A percentile compares a stretch with the other conserved stretches of the same genome.
Conservation (phyloP, 148 eudicot genomes). For the Simmondsia chinensis region DNA sequence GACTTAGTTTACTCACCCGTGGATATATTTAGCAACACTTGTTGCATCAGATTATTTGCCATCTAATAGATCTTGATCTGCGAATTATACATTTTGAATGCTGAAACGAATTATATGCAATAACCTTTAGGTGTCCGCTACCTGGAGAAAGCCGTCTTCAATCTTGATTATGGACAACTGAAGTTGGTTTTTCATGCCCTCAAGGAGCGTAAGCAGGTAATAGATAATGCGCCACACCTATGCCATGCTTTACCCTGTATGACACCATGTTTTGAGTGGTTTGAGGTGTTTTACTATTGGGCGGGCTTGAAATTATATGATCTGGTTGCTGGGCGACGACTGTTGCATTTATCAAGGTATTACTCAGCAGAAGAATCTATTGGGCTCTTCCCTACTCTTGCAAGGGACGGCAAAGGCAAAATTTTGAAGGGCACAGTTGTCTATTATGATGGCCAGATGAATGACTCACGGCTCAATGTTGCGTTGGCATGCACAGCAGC, state of each 20-base stretch:
- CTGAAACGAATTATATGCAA: constrained; percentile 1
- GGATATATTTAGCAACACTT: neutral
- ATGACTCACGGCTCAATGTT: constrained; percentile 86
- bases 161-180: constrained; percentile 85
- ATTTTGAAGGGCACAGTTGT: constrained; percentile 92
- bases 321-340: constrained; percentile 67
- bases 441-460: constrained; percentile 97
- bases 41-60: no score
- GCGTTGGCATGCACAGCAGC: constrained; percentile 92
- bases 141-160: constrained; percentile 95
- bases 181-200: constrained; percentile 97
- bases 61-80: neutral
- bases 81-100: neutral
- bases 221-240: constrained; percentile 95
- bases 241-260: constrained; percentile 93
- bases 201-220: constrained; percentile 84
- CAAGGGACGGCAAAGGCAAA: constrained; percentile 51
- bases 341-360: constrained; percentile 82
- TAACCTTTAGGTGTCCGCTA: constrained; percentile 76
- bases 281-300: constrained; percentile 92
- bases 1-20: neutral
- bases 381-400: constrained; percentile 89
- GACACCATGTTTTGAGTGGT: constrained; percentile 97
- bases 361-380: constrained; percentile 83
- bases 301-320: constrained; percentile 85